These are phyloP conservation scores for Osmozyma mogii DNA, from an alignment of 805 yeast genomes.

Conservation along the genomic window DNA sequence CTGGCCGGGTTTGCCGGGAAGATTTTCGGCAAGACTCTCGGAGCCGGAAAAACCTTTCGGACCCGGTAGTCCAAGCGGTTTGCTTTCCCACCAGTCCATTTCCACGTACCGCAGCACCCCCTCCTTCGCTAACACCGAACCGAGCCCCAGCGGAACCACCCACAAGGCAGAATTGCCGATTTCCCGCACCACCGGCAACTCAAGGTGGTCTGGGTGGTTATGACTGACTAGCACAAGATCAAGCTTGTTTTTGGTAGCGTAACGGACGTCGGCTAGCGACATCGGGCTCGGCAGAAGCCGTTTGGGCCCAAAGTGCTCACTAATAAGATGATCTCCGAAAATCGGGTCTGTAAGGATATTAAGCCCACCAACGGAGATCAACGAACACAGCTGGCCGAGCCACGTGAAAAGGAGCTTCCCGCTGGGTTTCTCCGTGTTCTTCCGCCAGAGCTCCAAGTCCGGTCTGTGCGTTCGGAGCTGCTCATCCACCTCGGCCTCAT, in stretches of 20 bases:
- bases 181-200: constrained; percentile 45
- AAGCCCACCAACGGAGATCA: constrained; percentile 61
- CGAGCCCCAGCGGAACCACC: constrained; percentile 84
- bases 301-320: constrained; percentile 67
- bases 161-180: constrained; percentile 57
- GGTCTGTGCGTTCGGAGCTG: constrained; percentile 58
- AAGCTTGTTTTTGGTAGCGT: constrained; percentile 46
- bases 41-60: no score
- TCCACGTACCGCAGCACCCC: constrained; percentile 63
- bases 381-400: constrained; percentile 89
- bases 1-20: constrained; percentile 24
- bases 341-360: constrained; percentile 83
- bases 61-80: constrained; percentile 20
- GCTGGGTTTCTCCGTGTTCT: constrained; percentile 11
- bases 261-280: constrained; percentile 42
- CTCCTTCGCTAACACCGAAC: constrained; percentile 45
- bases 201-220: constrained; percentile 94
- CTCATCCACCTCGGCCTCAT: constrained; percentile 35
- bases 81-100: constrained; percentile 86
- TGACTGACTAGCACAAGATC: constrained; percentile 79
- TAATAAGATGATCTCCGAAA: constrained; percentile 57
- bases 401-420: constrained; percentile 61
- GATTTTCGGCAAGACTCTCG: constrained; percentile 4
- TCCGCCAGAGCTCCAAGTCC: constrained; percentile 36
- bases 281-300: constrained; percentile 78